A percentile compares a stretch with the other conserved stretches of the same genome.
These are phyloP conservation scores for Lasiosphaeria ovina DNA, from an alignment of 495 filamentous ascomycete genomes.

Conservation along the genomic window DNA sequence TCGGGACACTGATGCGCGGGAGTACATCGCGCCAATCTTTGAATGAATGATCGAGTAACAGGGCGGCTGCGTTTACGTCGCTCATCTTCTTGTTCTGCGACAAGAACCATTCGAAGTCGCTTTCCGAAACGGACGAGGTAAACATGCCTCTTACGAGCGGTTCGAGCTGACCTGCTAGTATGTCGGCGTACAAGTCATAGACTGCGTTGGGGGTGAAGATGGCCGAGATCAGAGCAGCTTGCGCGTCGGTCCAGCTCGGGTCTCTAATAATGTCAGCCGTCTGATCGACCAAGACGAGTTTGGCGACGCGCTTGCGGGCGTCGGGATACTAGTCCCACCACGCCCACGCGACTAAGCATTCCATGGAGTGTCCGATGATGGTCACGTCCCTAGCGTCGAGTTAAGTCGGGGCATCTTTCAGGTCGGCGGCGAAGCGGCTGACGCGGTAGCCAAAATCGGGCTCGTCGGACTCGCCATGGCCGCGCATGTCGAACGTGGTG, in stretches of 20 bases:
- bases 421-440: slow-evolving; percentile 19
- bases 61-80: slow-evolving; percentile 9
- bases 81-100: slow-evolving; percentile 17
- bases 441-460: slow-evolving; percentile 19
- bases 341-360: slow-evolving; percentile 15
- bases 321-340: slow-evolving; percentile 19
- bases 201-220: slow-evolving; percentile 4
- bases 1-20: slow-evolving; percentile 15
- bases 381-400: slow-evolving; percentile 12
- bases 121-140: slow-evolving; percentile 9
- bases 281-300: slow-evolving; percentile 17
- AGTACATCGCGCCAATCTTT: slow-evolving; percentile 16
- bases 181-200: slow-evolving; percentile 12
- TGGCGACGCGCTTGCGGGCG: slow-evolving; percentile 11
- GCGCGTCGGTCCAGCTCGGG: slow-evolving; percentile 11
- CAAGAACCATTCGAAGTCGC: slow-evolving; percentile 14
- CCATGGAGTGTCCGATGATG: slow-evolving; percentile 20
- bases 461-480: slow-evolving; percentile 18
- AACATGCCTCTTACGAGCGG: slow-evolving; percentile 15
- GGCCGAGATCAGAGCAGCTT: slow-evolving; percentile 5
- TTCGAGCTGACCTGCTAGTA: slow-evolving; percentile 8
- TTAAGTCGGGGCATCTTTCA: slow-evolving; percentile 14
- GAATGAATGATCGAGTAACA: slow-evolving; percentile 10
- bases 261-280: slow-evolving; percentile 1
- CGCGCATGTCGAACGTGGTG: slow-evolving; percentile 16